These are phyloP conservation scores for Nigrospora osmanthi DNA, from an alignment of 2,329 filamentous ascomycete genomes.

Conservation along the genomic window DNA sequence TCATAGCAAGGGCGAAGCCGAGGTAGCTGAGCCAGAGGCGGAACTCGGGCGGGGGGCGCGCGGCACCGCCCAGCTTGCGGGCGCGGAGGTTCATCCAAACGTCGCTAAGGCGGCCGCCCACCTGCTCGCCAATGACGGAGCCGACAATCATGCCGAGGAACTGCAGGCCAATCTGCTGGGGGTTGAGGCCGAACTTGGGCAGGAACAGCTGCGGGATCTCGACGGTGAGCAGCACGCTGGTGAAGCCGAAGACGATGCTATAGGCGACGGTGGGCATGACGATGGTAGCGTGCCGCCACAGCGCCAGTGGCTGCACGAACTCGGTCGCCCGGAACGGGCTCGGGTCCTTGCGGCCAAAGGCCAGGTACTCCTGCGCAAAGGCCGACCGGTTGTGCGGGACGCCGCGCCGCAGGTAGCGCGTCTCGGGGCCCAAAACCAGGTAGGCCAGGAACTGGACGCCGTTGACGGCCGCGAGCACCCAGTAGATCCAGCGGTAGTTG, in stretches of 20 bases:
- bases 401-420: constrained; percentile 38
- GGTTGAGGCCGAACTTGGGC: constrained; percentile 45
- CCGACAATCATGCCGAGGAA: constrained; percentile 50
- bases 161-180: constrained; percentile 50
- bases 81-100: constrained; percentile 37
- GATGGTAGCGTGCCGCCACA: constrained; percentile 37
- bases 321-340: constrained; percentile 37
- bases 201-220: constrained; percentile 53
- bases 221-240: constrained; percentile 43
- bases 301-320: constrained; percentile 38
- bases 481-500: constrained; percentile 52
- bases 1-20: constrained; percentile 40
- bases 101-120: constrained; percentile 46
- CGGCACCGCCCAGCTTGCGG: constrained; percentile 15
- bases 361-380: constrained; percentile 36
- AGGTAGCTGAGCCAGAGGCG: constrained; percentile 50
- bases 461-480: constrained; percentile 49
- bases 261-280: constrained; percentile 44
- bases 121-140: constrained; percentile 47
- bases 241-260: constrained; percentile 49
- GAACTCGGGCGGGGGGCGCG: constrained; percentile 35
- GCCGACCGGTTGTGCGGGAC: constrained; percentile 22
- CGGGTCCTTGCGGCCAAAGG: constrained; percentile 41
- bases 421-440: constrained; percentile 46
- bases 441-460: constrained; percentile 48